These are phyloP conservation scores for Fusarium humuli DNA, from an alignment of 2,329 filamentous ascomycete species.

Conservation along the genomic window DNA sequence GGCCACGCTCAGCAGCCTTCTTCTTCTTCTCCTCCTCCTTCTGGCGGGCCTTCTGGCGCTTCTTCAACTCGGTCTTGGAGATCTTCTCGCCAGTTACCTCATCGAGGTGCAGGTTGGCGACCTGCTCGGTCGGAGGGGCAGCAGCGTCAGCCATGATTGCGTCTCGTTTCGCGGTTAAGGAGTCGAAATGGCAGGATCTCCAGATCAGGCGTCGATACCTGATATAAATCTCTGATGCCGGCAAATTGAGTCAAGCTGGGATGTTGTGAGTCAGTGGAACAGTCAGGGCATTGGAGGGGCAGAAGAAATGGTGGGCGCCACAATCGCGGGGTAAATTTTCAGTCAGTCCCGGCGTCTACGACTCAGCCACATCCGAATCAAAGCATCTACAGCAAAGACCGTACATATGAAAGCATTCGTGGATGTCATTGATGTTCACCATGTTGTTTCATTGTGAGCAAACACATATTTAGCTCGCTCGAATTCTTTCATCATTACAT, in stretches of 20 bases:
- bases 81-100: conserved; percentile 90
- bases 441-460: conserved; percentile 50
- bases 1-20: conserved; percentile 81
- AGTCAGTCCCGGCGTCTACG: conserved; percentile 15
- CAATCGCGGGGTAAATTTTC: conserved; percentile 50
- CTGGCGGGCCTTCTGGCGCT: conserved; percentile 90
- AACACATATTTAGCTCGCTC: conserved; percentile 42
- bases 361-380: conserved; percentile 32
- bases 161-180: conserved; percentile 26
- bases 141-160: conserved; percentile 50
- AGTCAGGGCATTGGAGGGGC: conserved; percentile 49
- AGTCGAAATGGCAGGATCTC: conserved; percentile 14
- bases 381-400: conserved; percentile 1
- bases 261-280: conserved; percentile 45
- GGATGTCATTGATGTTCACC: conserved; percentile 33
- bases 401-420: background rate
- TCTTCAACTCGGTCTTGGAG: conserved; percentile 93
- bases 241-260: conserved; percentile 40
- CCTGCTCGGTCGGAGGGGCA: conserved; percentile 58
- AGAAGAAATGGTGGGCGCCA: conserved; percentile 45
- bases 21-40: conserved; percentile 89
- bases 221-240: conserved; percentile 30
- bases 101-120: conserved; percentile 85
- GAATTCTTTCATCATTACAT: conserved; percentile 49
- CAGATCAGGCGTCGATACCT: conserved; percentile 27